Evolutionary conservation across 306 rosid species (phyloP), one percentile per base, ranked within the genome.

Genomic region (Abrus precatorius): DNA sequence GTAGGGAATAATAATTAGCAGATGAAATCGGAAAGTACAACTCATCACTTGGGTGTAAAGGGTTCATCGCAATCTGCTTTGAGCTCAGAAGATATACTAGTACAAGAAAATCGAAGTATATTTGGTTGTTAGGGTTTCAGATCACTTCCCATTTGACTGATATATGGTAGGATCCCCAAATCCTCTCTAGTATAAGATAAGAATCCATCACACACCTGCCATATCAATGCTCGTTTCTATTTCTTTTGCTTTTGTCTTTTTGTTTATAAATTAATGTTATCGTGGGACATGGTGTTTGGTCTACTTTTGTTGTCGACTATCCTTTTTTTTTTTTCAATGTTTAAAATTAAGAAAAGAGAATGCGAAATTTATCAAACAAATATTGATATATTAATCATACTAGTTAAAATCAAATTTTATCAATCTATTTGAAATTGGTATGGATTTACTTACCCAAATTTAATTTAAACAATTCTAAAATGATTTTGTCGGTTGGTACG

Each of bases 31-130:
- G 67, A 75, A 68, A 86, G 78, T 82, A 80, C 80, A 76, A 76
- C 78, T 91, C 86, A 82, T 87, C 75, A 82, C 36, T 12, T 34
- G 83, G 88, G 60, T 81, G 76, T 57, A 70, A 83, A 82, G 91
- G 92, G 44, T 85, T 83, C 91, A 86, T 79, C 59, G 28, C 60
- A 3, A 73, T 67, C 44, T 33, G 49, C 10, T 77, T 70, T 41
- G 49, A 62, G 79, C 8, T 49, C 40, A 13, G 44, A 70, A 69
- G 53, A 79, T 29, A 66, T 2, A 0, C 34, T 7, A 49, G 28
- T 3, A 3, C 9, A 34, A 59, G 44, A 9, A 64, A 41, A 73
- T 62, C 7, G 60, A 32, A 64, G 41, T 70, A 47, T 67, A 64
- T 57, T 36, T 50, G 64, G 28, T 69, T 69, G 68, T 60, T 86